Evolutionary conservation across 768 basidiomycete species (phyloP), one percentile per base, ranked within the genome.

Genomic region (Antrodiella citrinella): DNA sequence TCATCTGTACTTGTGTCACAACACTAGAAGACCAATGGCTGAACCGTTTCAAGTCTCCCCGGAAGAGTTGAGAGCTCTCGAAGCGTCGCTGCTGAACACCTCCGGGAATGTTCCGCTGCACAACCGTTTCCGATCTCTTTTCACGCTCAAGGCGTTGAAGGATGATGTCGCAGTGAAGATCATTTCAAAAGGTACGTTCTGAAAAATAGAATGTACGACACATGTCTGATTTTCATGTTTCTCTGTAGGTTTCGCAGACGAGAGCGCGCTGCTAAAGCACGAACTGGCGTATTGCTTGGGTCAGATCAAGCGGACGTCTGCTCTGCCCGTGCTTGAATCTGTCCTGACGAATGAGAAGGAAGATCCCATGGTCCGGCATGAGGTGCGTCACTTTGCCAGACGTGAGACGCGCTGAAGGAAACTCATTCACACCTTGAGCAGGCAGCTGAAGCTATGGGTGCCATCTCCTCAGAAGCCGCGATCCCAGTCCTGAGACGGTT

Each of bases 361-460:
- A 63, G 87, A 95, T 65, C 84, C 91, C 0, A 99, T 99, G 96
- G 96, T 98, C 53, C 75, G 96, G 49, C 96, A 99, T 69, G 96
- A 99, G 78, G 91, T 89, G 57, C 51, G 72, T 58, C 44, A 26
- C 18, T 40, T 39, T 43, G 12, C 19, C 11, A 38, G 30, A 24
- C 42, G 22, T 18, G 43, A 22, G 13, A 23, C 5, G 43, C 23
- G 4, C 35, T 10, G 10, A 38, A 38, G 10, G 35, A 38, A 18
- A 38, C 35, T 38, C 18, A 10, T n/a, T n/a, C n/a, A 13, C 2
- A 18, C n/a, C n/a, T 5, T 26, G 3, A 25, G 44, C 55, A 94
- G 88, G 93, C 95, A 45, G 96, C 96, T n/a, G 96, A 99, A 69
- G 96, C 96, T 7, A 86, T 99, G 74, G 96, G 94, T 38, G 96